Evolutionary conservation across 2,329 filamentous ascomycete species (phyloP), one percentile per base, ranked within the genome.

Genomic region (Fusarium humuli): DNA sequence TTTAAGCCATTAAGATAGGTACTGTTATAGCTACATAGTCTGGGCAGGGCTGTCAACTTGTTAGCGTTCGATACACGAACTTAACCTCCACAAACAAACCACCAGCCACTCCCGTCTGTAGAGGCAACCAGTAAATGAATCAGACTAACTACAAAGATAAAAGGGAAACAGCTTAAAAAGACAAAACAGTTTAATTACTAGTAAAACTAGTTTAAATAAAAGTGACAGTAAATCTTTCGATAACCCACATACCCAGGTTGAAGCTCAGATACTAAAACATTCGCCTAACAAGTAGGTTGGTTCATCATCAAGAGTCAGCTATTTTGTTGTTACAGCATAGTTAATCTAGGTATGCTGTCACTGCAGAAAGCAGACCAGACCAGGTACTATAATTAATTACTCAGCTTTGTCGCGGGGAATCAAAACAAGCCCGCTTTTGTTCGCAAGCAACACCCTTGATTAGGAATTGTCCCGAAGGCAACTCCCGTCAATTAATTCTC

Each of bases 361-460:
- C 48, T 64, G 22, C 32, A 32, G 27, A 48, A 9, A 50, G 18
- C 12, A 27, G 18, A 12, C 44, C 8, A 27, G 23, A 4, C 25
- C 11, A 27, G 44, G 23, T 46, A 29, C 25, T 45, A 37, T 18
- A 25, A 23, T 25, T 45, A 45, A 16, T 47, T 29, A 13, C 34
- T 53, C 49, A 53, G 34, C 34, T 42, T 27, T 53, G 23, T 50
- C 30, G 27, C 52, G 27, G 61, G 60, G 50, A 50, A 50, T 47
- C 22, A 49, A 40, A n/a, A 48, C 34, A 48, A 61, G 56, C 63
- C 48, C 62, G 44, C 60, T 56, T 49, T 67, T 53, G 46, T 37
- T 70, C 67, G 68, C 68, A 70, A 71, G 63, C 67, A 70, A 71
- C 57, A 52, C 68, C 68, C 63, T 71, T 60, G 45, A 60, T 56